Conservation (phyloP, 192 early-diverging fungal species). For the Coemansia sp. region DNA sequence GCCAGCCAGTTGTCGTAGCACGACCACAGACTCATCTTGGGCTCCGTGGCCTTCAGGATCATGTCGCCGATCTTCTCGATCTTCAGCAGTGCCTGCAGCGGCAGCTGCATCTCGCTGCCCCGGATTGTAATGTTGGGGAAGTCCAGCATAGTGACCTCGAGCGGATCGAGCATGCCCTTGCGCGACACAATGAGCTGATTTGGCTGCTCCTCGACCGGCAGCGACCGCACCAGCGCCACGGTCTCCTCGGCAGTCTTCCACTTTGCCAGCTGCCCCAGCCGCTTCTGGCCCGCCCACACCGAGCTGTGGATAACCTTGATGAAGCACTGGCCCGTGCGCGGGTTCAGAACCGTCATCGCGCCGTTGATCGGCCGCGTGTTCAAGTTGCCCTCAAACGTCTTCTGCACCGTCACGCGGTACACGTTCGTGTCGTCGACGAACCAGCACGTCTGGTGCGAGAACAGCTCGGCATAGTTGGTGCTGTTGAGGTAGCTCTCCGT, state of each 20-base stretch:
- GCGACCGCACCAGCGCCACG: conserved; percentile 95
- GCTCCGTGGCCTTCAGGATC: conserved; percentile 97
- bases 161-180: conserved; percentile 99
- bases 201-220: conserved; percentile 99
- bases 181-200: conserved; percentile 99
- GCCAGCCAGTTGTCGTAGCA: conserved; percentile 98
- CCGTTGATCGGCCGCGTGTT: conserved; percentile 99
- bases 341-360: conserved; percentile 98
- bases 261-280: conserved; percentile 97
- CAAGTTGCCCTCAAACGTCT: conserved; percentile 99
- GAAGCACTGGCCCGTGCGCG: conserved; percentile 97
- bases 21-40: conserved; percentile 89
- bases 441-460: conserved; percentile 99
- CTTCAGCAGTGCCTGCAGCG: conserved; percentile 97
- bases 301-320: conserved; percentile 99
- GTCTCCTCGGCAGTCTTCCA: conserved; percentile 99
- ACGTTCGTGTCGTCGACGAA: conserved; percentile 99
- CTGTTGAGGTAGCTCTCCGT: conserved; percentile 97
- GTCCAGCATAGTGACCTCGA: conserved; percentile 86
- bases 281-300: conserved; percentile 99
- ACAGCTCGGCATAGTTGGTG: conserved; percentile 94
- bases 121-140: conserved; percentile 99
- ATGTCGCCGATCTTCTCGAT: conserved; percentile 98
- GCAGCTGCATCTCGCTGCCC: conserved; percentile 94
- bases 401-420: conserved; percentile 99